phyloP scores from a whole-genome alignment of 1,284 basidiomycete genomes.

The Marasmius tenuissimus region DNA sequence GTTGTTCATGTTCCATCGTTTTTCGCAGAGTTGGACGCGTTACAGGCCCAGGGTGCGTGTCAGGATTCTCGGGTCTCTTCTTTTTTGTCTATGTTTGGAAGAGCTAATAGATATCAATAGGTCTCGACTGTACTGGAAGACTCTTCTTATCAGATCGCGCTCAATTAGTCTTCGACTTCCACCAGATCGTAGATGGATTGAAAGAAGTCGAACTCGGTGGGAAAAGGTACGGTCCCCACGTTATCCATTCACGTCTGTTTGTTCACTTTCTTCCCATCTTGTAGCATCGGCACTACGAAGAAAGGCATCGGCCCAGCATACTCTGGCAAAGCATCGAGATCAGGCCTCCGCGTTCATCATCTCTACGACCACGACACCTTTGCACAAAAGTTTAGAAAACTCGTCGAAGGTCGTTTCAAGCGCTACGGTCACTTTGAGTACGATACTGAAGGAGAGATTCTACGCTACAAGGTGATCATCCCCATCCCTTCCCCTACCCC shows the following conservation, averaged over 20 bases:
- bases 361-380: constrained; percentile 90
- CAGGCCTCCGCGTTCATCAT: constrained; percentile 94
- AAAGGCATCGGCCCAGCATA: constrained; percentile 99
- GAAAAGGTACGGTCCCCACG: constrained; percentile 53
- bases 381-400: constrained; percentile 89
- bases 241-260: constrained; percentile 1
- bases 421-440: constrained; percentile 98
- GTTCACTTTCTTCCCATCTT: constrained; percentile 3
- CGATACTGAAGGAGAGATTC: constrained; percentile 96
- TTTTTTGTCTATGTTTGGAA: no score
- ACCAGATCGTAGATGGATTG: constrained; percentile 98
- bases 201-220: constrained; percentile 98
- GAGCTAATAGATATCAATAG: constrained; percentile 35
- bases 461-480: constrained; percentile 77
- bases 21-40: constrained; percentile 89
- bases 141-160: constrained; percentile 95
- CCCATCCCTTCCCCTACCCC: neutral
- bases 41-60: constrained; percentile 81
- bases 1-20: constrained; percentile 96
- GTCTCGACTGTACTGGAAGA: constrained; percentile 84
- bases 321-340: constrained; percentile 95
- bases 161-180: constrained; percentile 97
- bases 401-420: constrained; percentile 97
- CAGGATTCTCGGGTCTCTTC: neutral
- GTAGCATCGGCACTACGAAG: constrained; percentile 94